These are phyloP conservation scores for Cercophora scortea DNA, from an alignment of 495 filamentous ascomycete genomes.

Conservation along the genomic window DNA sequence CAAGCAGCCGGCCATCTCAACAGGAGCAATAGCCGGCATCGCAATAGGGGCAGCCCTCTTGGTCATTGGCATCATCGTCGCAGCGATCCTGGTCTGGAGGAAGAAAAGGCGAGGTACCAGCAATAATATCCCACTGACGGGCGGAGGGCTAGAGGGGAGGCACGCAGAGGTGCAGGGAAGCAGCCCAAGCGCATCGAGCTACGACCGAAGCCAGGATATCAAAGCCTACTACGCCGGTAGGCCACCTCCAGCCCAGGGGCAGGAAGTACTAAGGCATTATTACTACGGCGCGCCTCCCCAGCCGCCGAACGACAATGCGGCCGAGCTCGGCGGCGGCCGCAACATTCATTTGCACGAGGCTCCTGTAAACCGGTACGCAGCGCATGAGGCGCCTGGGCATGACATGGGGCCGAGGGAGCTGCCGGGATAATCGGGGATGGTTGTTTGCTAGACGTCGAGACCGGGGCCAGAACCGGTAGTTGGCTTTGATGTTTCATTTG, in stretches of 20 bases:
- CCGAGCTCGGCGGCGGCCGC: too few relatives aligned
- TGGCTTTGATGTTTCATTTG: neutral
- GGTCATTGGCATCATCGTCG: conserved; percentile 6
- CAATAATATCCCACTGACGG: neutral
- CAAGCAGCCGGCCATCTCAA: neutral
- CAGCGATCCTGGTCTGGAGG: conserved; percentile 9
- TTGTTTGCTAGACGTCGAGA: too few relatives aligned
- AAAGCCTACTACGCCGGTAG: too few relatives aligned
- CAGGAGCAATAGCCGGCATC: conserved; percentile 14
- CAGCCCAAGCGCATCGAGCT: too few relatives aligned
- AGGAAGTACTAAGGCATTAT: too few relatives aligned
- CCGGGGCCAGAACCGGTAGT: neutral
- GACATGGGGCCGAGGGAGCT: neutral
- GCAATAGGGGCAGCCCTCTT: conserved; percentile 6
- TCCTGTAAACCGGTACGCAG: neutral
- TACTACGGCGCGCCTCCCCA: too few relatives aligned
- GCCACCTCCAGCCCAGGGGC: too few relatives aligned
- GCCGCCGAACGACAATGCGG: too few relatives aligned
- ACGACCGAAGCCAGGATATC: too few relatives aligned
- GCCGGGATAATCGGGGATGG: neutral
- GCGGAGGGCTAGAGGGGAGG: too few relatives aligned
- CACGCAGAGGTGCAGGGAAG: too few relatives aligned
- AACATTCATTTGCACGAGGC: neutral
- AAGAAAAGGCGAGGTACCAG: neutral
- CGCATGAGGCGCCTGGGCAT: neutral